Conservation (phyloP, 2,329 filamentous ascomycete genomes). For the Escovopsis sp. region DNA sequence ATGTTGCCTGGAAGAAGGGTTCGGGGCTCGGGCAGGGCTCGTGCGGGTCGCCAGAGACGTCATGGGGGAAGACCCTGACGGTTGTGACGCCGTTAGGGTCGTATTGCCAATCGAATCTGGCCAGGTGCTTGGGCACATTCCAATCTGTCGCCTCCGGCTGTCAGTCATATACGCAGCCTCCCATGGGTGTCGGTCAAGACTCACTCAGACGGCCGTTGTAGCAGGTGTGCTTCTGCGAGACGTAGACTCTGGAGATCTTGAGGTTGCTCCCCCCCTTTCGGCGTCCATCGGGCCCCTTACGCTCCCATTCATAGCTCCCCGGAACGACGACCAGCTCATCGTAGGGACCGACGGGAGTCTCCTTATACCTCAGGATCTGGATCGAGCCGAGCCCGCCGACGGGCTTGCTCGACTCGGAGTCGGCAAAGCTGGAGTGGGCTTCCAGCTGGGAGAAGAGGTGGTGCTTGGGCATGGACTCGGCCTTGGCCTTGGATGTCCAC, state of each 20-base stretch:
- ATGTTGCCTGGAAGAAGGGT: slow-evolving; percentile 32
- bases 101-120: slow-evolving; percentile 31
- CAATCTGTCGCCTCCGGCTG: slow-evolving; percentile 25
- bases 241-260: slow-evolving; percentile 38
- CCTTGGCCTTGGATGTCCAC: slow-evolving; percentile 19
- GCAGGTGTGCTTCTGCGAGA: slow-evolving; percentile 35
- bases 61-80: slow-evolving; percentile 31
- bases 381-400: slow-evolving; percentile 32
- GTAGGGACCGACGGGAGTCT: slow-evolving; percentile 37
- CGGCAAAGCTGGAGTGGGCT: slow-evolving; percentile 23
- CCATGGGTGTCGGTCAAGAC: slow-evolving; percentile 4
- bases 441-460: slow-evolving; percentile 34
- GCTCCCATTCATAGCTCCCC: slow-evolving; percentile 28
- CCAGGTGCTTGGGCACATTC: slow-evolving; percentile 42
- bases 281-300: slow-evolving; percentile 19
- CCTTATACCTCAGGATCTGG: slow-evolving; percentile 35
- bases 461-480: slow-evolving; percentile 16
- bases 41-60: slow-evolving; percentile 15
- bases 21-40: slow-evolving; percentile 18
- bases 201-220: slow-evolving; percentile 37
- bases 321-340: slow-evolving; percentile 37
- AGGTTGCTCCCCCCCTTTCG: slow-evolving; percentile 21
- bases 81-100: slow-evolving; percentile 20
- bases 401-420: slow-evolving; percentile 15
- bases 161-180: background rate